Percentiles rank a stretch among this genome's conserved stretches.
Evolutionary conservation across 306 rosid genomes (phyloP).

Genomic region (Chamaecrista fasciculata): DNA sequence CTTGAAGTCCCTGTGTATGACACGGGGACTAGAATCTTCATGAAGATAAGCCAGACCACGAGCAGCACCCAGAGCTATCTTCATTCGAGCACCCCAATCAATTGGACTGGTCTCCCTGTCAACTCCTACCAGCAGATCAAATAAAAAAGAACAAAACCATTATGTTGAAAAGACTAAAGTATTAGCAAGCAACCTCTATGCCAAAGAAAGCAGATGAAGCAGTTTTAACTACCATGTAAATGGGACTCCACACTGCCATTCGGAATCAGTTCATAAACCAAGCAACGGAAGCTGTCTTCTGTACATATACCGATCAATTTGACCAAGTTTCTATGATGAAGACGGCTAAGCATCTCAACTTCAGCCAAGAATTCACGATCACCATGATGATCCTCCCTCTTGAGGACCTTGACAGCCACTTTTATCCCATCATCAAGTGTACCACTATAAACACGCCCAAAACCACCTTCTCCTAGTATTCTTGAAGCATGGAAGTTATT

Average conservation of each 20-base stretch:
- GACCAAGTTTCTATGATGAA: slow-evolving; percentile 94
- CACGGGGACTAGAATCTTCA: slow-evolving; percentile 96
- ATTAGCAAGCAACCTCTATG: slow-evolving; percentile 2
- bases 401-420: slow-evolving; percentile 88
- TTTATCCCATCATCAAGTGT: slow-evolving; percentile 73
- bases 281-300: slow-evolving; percentile 70
- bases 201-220: slow-evolving; percentile 11
- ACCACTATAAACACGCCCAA: slow-evolving; percentile 88
- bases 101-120: slow-evolving; percentile 70
- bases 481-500: slow-evolving; percentile 59
- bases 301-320: slow-evolving; percentile 90
- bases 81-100: slow-evolving; percentile 76
- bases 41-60: slow-evolving; percentile 94
- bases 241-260: slow-evolving; percentile 98
- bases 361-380: slow-evolving; percentile 92
- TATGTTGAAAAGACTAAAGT: slow-evolving; percentile 21
- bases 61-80: slow-evolving; percentile 96
- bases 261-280: slow-evolving; percentile 90
- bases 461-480: slow-evolving; percentile 96
- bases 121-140: slow-evolving; percentile 51
- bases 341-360: slow-evolving; percentile 99
- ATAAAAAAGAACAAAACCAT: slow-evolving; percentile 7
- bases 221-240: slow-evolving; percentile 69
- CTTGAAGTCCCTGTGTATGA: slow-evolving; percentile 95
- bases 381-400: slow-evolving; percentile 96